Base-by-base conservation (phyloP, 2,329 filamentous ascomycete genomes). In the Capronia americana region DNA sequence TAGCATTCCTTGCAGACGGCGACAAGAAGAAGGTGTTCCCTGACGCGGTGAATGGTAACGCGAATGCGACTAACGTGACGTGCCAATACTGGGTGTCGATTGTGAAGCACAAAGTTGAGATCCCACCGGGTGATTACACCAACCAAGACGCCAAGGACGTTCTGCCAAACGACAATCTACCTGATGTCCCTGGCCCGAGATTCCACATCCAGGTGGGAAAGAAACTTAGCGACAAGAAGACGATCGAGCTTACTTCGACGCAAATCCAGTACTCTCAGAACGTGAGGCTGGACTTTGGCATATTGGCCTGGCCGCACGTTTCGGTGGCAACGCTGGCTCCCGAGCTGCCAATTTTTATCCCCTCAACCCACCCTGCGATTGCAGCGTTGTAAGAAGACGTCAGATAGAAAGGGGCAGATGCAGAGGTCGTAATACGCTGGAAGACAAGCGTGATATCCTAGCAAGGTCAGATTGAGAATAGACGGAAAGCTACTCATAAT, bases 251-350 rank as follows among this genome's bases (percentile, higher is more conserved):
- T 17, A 4, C 23, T 11, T n/a, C 5, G 7, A 54, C 26, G 23
- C 50, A 54, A 30, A 24, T 54, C 14, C 50, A 54, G 20, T 54
- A 26, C 23, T 54, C 50, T n/a, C 50, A 54, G 17, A 54, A n/a
- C 20, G 50, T 54, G 50, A 54, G 12, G 12, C 50, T 54, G 50
- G 24, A 54, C 26, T 54, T 54, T 28, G 14, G n/a, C 23, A 17
- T 4, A 17, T 54, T 54, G 5, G 24, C 50, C 26, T 30, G 50
- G 50, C 50, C 50, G 26, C 50, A 54, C 24, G 50, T 54, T 17
- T 23, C n/a, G n/a, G 50, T 54, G 20, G 23, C 50, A 8, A 54
- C 50, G 14, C 50, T 54, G 23, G 50, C 24, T 24, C 50, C 50
- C 32, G 32, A 34, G 4, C 32, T 34, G 32, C 32, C 32, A 10